Conservation (phyloP, 129 eudicot species). For the Daucus carota region DNA sequence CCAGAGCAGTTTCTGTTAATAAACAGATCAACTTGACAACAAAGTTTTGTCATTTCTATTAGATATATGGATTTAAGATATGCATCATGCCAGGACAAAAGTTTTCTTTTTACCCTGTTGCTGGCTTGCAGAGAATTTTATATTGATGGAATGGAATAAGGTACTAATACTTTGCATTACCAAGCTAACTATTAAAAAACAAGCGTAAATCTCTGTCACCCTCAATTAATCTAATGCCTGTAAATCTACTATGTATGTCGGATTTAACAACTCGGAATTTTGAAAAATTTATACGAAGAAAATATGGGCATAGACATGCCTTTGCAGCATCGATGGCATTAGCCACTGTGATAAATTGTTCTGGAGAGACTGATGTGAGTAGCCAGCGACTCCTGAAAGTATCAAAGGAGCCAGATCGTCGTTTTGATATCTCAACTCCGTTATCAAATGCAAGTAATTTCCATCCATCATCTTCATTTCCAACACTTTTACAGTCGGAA, state of each 20-base stretch:
- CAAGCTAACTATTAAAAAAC: not conserved
- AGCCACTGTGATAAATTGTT: conserved; percentile 77
- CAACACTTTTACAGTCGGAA: conserved; percentile 55
- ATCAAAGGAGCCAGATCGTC: conserved; percentile 70
- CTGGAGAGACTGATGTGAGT: conserved; percentile 61
- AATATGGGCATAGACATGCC: conserved; percentile 24
- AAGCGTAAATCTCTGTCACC: not conserved
- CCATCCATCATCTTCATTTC: conserved; percentile 59
- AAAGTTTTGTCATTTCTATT: conserved; percentile 9
- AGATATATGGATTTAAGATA: not conserved
- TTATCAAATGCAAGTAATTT: conserved; percentile 58
- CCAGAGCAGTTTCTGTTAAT: not conserved
- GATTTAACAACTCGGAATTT: not conserved
- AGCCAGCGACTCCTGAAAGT: conserved; percentile 74
- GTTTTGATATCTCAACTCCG: conserved; percentile 81
- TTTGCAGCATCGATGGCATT: conserved; percentile 96
- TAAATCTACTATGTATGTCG: not conserved
- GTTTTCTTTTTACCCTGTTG: conserved; percentile 7
- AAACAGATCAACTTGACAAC: not conserved
- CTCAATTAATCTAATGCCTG: not conserved
- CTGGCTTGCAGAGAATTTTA: not conserved
- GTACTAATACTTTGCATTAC: not conserved
- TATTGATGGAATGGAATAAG: conserved; percentile 8
- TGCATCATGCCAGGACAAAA: conserved; percentile 12
- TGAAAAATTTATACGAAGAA: not conserved